A percentile compares a stretch with the other conserved stretches of the same genome.
Evolutionary conservation across 129 eudicot genomes (phyloP).

Genomic region (Escallonia rubra): DNA sequence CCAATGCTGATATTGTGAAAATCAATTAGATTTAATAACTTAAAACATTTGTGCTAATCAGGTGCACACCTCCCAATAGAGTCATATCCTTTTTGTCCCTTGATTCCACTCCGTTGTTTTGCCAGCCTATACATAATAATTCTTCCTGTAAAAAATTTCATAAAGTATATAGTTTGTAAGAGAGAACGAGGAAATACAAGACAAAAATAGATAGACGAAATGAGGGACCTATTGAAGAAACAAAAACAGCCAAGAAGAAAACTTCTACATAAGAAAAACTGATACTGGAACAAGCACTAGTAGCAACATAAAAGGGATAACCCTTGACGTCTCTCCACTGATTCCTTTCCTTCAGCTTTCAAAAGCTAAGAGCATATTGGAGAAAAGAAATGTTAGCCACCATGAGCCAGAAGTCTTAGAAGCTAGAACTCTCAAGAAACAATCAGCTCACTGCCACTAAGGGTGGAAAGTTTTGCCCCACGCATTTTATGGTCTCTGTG

Average conservation of each 20-base stretch:
- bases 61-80: slow-evolving; percentile 69
- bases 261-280: background rate
- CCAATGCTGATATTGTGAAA: no score
- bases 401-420: no score
- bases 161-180: background rate
- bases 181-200: background rate
- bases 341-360: background rate
- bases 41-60: background rate
- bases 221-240: background rate
- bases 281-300: background rate
- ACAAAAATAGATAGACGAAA: background rate
- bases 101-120: slow-evolving; percentile 71
- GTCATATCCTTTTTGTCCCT: slow-evolving; percentile 55
- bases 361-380: no score
- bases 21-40: no score
- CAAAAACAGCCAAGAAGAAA: background rate
- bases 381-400: no score
- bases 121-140: slow-evolving; percentile 88
- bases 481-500: no score
- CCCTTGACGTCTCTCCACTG: background rate
- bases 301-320: background rate
- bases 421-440: no score
- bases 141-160: slow-evolving; percentile 59
- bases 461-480: no score
- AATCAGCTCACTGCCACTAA: no score